Base-by-base conservation (phyloP, 192 early-diverging fungal genomes). In the Linnemannia exigua region DNA sequence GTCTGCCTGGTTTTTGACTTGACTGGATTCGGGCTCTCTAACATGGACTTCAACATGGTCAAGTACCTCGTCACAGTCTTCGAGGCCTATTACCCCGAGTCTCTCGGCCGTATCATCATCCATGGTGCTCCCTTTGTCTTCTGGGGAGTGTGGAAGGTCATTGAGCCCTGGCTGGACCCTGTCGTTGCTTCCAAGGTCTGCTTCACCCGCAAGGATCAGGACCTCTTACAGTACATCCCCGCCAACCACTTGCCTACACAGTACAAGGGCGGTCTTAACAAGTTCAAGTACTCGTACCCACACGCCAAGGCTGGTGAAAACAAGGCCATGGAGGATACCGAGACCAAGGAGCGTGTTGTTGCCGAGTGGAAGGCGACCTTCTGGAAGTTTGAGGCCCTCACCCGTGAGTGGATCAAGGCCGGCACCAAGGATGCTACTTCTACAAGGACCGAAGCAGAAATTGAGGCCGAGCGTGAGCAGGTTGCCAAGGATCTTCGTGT, bases 81-180 rank as follows among this genome's bases (percentile, higher is more conserved):
- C 72, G 94, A 97, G 86, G 92, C 94, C 67, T 96, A 96, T 87
- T 98, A 98, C 82, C 97, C 97, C 9, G 97, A 98, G 79, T 92
- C 91, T 22, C 90, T 98, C 11, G 97, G 97, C 37, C 76, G 89
- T 12, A 91, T 92, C 51, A 88, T 97, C 8, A 93, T 98, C 47
- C 95, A 97, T 84, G 93, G 93, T 75, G 95, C 97, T 0, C 96
- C 97, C 47, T 97, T 96, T 95, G 88, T 98, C 46, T 98, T 98
- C 83, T 88, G 91, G 67, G 92, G 92, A 38, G 89, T 96, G 51
- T 98, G 97, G 97, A 91, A 90, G 70, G 82, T 97, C 35, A 94
- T 97, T 70, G 87, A 91, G 69, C 95, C 95, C 47, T 88, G 96
- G 87, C 88, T 98, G 25, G 97, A 98, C 79, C 96, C 97, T 35